A percentile compares a stretch with the other conserved stretches of the same genome.
Conservation (phyloP, 2,329 filamentous ascomycete species). For the Penicillium hesseltinei region DNA sequence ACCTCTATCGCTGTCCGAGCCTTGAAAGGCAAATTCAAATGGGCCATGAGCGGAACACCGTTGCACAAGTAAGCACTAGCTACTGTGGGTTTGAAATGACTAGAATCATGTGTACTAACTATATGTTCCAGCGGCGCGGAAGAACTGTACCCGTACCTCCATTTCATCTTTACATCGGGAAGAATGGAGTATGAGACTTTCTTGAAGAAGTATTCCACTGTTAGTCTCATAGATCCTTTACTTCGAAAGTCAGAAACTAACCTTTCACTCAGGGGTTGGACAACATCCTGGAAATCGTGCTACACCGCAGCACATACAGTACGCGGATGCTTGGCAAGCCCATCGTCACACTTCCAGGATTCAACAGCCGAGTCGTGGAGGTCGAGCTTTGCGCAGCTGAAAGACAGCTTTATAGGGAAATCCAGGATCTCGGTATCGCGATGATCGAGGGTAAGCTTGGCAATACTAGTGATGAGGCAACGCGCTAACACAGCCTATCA, state of each 20-base stretch:
- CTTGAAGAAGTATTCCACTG: constrained; percentile 26
- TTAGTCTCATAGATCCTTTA: background rate
- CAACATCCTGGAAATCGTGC: background rate
- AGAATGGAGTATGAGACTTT: constrained; percentile 27
- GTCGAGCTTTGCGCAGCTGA: background rate
- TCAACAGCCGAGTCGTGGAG: background rate
- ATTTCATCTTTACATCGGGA: constrained; percentile 36
- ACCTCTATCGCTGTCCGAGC: constrained; percentile 38
- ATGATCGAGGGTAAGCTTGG: constrained; percentile 22
- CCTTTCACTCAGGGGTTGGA: background rate
- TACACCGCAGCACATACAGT: background rate
- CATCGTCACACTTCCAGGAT: background rate
- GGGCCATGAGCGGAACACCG: constrained; percentile 42
- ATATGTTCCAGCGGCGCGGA: constrained; percentile 25
- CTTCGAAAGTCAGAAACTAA: background rate
- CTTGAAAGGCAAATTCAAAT: constrained; percentile 37
- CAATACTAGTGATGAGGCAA: too few relatives aligned
- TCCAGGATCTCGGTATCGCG: background rate
- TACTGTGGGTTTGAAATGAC: too few relatives aligned
- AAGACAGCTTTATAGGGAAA: background rate
- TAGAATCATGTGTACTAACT: background rate
- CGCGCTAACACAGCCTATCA: constrained; percentile 31
- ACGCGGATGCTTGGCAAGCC: background rate
- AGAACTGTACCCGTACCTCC: constrained; percentile 42
- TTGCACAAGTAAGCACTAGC: constrained; percentile 34